Evolutionary conservation across 2,329 filamentous ascomycete genomes (phyloP), one percentile per base, ranked within the genome.

Genomic region (Fusarium cyanostomum): DNA sequence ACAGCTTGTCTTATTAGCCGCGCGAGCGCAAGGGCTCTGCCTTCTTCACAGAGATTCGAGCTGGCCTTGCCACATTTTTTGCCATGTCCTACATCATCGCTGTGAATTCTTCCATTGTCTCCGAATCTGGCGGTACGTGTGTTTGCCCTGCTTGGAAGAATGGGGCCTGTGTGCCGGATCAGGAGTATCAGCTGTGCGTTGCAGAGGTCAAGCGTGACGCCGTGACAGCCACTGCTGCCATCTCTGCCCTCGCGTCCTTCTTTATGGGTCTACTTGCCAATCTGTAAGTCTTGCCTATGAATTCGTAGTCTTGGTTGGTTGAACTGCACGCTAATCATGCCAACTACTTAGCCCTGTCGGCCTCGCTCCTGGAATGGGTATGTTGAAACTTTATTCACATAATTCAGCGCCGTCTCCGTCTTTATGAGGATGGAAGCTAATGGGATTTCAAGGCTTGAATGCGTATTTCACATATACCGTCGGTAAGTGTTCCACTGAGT

Each of bases 181-280:
- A 79, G 5, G 84, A 84, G 18, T 92, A 92, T 68, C 73, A 83
- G 61, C 76, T 89, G n/a, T 92, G 90, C 73, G 77, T 81, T 64
- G 75, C 82, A 69, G 84, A 83, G 62, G 74, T 94, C 72, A 90
- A 90, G 75, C 87, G 91, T 28, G 92, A 96, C 72, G 79, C 94
- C 34, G 89, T 96, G 52, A 96, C 92, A 7, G 92, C 90, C 10
- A 96, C 92, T 5, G 92, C 92, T 39, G 92, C 92, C 52, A 94
- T 95, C 65, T 84, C 91, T 12, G 90, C 91, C 24, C 78, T 96
- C 42, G 86, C 90, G 4, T 89, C 87, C n/a, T 93, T 96, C 76
- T 89, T 83, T 76, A 93, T 96, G 89, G 92, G 92, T 16, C 76
- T 94, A 2, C 87, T 94, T 64, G 89, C 92, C 62, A 96, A 96